Base-by-base conservation (phyloP, 2,329 filamentous ascomycete genomes). In the Tolypocladium album region DNA sequence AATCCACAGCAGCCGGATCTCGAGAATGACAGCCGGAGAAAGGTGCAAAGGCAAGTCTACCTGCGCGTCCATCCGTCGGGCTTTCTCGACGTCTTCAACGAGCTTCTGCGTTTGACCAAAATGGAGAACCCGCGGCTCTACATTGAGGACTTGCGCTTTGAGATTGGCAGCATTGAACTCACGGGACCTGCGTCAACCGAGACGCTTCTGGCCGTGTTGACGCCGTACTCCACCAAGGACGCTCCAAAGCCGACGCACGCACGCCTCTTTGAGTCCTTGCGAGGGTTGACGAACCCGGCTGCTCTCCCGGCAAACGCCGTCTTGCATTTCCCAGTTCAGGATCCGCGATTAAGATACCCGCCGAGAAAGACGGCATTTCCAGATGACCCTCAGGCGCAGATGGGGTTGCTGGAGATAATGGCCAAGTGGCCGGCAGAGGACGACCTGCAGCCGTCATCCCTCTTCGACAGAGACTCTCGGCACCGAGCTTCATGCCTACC, bases 61-160 rank as follows among this genome's bases (percentile, higher is more conserved):
- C 73, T 97, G 58, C 82, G 92, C 59, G 76, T 93, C 1, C 93
- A 97, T 70, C 94, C 94, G 2, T 88, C 92, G 24, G 88, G 88
- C 8, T 93, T 91, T 67, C 74, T 85, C 1, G 82, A 89, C 65
- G 71, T 87, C 0, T 92, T 89, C 78, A 78, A 85, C 27, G 80
- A 88, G 61, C 71, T 91, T 2, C 67, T 85, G 20, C 76, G 77
- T 2, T 71, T 85, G 1, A 77, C 78, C 22, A 87, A 83, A 67
- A 79, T 82, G 62, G 82, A 84, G 64, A 86, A 79, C 45, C 87
- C 87, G 1, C 76, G 77, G 5, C 78, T 89, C 8, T 82, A 80
- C 38, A 76, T 89, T 9, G 86, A 89, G 65, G 88, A 91, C 66
- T 70, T 90, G 40, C 83, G 88, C 0, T 89, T 86, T 61, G 86